Base-by-base conservation (phyloP, 768 basidiomycete species). In the Boletus vinaceobasis region DNA sequence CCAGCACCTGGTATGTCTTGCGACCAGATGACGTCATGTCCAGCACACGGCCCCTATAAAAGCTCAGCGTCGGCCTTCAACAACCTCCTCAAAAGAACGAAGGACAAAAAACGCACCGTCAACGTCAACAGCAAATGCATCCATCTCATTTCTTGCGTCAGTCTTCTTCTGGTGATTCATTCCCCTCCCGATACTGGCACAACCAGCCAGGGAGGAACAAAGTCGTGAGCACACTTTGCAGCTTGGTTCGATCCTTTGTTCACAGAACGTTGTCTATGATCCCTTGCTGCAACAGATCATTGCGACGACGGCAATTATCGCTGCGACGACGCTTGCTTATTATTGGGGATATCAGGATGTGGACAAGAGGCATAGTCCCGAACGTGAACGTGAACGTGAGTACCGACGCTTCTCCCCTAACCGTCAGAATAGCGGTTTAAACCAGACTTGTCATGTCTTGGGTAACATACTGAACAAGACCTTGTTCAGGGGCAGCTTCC, bases 271-370 rank as follows among this genome's bases (percentile, higher is more conserved):
- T 29, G n/a, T 7, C 9, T n/a, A 11, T 17, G 1, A 46, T 32
- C 21, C 5, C n/a, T 23, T 17, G 31, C n/a, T 48, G 43, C 37
- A n/a, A 39, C 26, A 72, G 71, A 46, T 73, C 14, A 67, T 73
- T 8, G 69, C 64, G 21, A 60, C 64, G 8, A 63, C 63, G 1
- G 61, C 60, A 27, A n/a, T 72, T 35, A 6, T 72, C 21, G 68
- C 65, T 9, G 60, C 65, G 35, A 65, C 71, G 31, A 68, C 63
- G 21, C 61, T 71, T 38, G 70, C 68, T 35, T 73, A 72, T 55
- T 72, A 72, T 31, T 73, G 72, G 71, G 71, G 69, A 14, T 72
- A 72, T 58, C 71, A 65, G 27, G 72, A 64, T 31, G 61, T 72
- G 43, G 71, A 72, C 8, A 67, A 59, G 49, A 70, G 72, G 48